Evolutionary conservation across 2,329 filamentous ascomycete genomes (phyloP).

Genomic region (Alternaria sp.): DNA sequence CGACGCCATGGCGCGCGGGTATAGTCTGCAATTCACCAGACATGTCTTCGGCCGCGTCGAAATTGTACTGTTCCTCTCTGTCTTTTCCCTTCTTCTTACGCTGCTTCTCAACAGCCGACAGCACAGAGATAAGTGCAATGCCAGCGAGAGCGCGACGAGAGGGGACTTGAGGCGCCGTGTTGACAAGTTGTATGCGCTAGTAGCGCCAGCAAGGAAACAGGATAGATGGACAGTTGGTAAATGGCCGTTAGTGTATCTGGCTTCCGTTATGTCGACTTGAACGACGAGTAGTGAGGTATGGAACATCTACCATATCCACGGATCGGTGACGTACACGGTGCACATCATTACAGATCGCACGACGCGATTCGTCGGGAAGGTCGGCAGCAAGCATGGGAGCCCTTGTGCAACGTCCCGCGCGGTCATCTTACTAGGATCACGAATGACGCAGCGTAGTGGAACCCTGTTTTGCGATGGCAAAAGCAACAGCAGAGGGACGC

Average conservation of each 20-base stretch:
- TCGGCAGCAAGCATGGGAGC: slow-evolving; percentile 27
- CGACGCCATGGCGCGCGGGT: slow-evolving; percentile 59
- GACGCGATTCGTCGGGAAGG: slow-evolving; percentile 18
- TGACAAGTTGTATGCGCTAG: slow-evolving; percentile 19
- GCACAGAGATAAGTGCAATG: slow-evolving; percentile 44
- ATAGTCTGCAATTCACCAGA: slow-evolving; percentile 56
- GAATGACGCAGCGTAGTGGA: slow-evolving; percentile 33
- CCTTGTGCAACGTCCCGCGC: slow-evolving; percentile 29
- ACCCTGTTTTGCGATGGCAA: slow-evolving; percentile 32
- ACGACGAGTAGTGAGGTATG: slow-evolving; percentile 14
- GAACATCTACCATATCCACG: slow-evolving; percentile 18
- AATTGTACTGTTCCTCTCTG: slow-evolving; percentile 19
- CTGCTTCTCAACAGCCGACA: slow-evolving; percentile 46
- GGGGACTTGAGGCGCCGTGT: slow-evolving; percentile 42
- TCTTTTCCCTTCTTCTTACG: slow-evolving; percentile 34
- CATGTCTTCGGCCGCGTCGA: slow-evolving; percentile 40
- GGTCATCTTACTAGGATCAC: slow-evolving; percentile 20
- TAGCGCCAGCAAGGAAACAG: slow-evolving; percentile 10
- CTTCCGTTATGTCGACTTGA: slow-evolving; percentile 8
- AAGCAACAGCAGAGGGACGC: slow-evolving; percentile 3
- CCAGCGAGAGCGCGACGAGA: slow-evolving; percentile 47
- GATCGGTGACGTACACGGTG: slow-evolving; percentile 27
- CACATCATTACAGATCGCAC: slow-evolving; percentile 10
- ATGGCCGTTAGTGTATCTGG: slow-evolving; percentile 6
- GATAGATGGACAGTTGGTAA: slow-evolving; percentile 1